Percentiles rank a stretch among this genome's conserved stretches.
Evolutionary conservation across 164 flowering plant genomes (phyloP).

Genomic region (Annona cherimola): DNA sequence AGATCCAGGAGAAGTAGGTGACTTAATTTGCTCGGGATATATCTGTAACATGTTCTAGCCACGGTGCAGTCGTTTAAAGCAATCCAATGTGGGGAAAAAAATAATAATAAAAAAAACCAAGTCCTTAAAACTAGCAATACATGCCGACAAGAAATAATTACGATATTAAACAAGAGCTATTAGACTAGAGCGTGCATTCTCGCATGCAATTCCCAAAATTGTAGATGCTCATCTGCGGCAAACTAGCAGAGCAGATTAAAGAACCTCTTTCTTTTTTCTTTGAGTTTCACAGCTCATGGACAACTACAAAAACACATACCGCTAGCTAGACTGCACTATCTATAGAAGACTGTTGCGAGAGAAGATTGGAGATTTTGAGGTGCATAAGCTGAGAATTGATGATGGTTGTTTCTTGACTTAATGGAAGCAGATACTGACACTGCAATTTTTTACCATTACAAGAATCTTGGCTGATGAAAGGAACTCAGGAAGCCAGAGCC

Average conservation of each 20-base stretch:
- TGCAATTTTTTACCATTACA: neutral
- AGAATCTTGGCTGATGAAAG: slow-evolving; percentile 1
- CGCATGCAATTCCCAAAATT: neutral
- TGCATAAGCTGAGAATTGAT: neutral
- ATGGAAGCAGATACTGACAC: neutral
- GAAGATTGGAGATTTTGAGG: neutral
- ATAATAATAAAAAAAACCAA: too few relatives aligned
- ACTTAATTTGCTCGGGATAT: neutral
- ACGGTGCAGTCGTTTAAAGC: neutral
- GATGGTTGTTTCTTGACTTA: neutral
- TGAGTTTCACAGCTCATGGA: neutral
- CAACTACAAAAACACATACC: neutral
- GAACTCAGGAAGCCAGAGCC: neutral
- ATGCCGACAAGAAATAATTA: neutral
- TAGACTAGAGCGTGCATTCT: neutral
- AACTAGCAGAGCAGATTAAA: neutral
- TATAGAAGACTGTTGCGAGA: neutral
- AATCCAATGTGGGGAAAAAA: neutral
- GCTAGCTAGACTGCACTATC: neutral
- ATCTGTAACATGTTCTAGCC: neutral
- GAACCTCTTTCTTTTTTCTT: too few relatives aligned
- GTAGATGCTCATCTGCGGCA: neutral
- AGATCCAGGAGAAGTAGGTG: neutral
- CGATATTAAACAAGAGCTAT: neutral
- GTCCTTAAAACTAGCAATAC: neutral